Evolutionary conservation across 495 filamentous ascomycete species (phyloP).

Genomic region (Xylaria nigripes): DNA sequence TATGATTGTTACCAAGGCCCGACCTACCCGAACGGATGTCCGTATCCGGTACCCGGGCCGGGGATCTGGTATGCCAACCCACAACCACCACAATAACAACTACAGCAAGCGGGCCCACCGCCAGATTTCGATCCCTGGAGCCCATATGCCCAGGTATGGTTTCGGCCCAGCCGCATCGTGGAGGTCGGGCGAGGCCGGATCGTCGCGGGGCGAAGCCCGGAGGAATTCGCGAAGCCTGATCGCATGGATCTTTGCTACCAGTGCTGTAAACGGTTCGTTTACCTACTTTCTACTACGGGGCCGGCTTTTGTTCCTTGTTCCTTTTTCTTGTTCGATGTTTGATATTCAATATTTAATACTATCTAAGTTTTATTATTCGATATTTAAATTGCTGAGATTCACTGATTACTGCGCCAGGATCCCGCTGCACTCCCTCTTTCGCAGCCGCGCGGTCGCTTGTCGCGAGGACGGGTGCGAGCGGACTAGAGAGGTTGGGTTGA

Average conservation of each 20-base stretch:
- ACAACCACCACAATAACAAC: too few species aligned
- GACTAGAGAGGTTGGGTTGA: neutral
- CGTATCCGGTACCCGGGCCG: too few species aligned
- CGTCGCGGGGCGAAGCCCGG: neutral
- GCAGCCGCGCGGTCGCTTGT: neutral
- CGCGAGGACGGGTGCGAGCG: neutral
- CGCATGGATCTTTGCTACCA: slow-evolving; percentile 5
- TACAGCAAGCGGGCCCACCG: too few species aligned
- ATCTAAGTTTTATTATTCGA: too few species aligned
- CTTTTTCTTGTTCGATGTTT: too few species aligned
- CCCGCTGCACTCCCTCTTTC: neutral
- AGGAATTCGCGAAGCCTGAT: neutral
- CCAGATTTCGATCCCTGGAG: too few species aligned
- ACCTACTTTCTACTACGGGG: neutral
- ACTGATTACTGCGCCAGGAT: neutral
- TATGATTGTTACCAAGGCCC: too few species aligned
- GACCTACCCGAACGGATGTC: too few species aligned
- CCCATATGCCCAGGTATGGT: too few species aligned
- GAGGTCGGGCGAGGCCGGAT: neutral
- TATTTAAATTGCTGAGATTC: neutral
- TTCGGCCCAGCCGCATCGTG: neutral
- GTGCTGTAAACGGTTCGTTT: slow-evolving; percentile 8
- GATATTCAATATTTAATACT: too few species aligned
- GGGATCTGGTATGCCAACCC: too few species aligned
- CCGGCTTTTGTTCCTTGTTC: neutral